These are phyloP conservation scores for Chaetomium tenue DNA, from an alignment of 495 filamentous ascomycete species.

Conservation along the genomic window DNA sequence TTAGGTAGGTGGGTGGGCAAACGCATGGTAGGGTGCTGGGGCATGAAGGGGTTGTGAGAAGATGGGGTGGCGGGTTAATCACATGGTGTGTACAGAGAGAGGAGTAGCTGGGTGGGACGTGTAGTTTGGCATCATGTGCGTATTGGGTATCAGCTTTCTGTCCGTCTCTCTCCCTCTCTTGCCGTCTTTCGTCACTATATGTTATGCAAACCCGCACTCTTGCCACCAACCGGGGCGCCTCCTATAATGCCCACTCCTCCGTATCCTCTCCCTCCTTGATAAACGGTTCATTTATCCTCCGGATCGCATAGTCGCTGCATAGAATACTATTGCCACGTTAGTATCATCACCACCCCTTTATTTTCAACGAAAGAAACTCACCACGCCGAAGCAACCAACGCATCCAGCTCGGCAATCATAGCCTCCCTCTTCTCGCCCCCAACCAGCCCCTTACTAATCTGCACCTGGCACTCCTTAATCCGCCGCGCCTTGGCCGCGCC, in stretches of 20 bases:
- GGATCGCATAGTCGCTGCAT: conserved; percentile 92
- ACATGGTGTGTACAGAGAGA: not conserved
- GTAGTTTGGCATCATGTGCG: not conserved
- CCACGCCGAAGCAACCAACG: conserved; percentile 64
- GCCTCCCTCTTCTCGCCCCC: conserved; percentile 67
- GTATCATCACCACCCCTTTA: not conserved
- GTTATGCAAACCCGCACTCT: not conserved
- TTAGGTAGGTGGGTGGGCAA: not conserved
- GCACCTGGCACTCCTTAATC: conserved; percentile 80
- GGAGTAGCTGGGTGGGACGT: not conserved
- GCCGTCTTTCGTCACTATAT: not conserved
- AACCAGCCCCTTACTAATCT: conserved; percentile 69
- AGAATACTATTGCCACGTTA: conserved; percentile 59
- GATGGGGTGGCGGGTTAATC: not conserved
- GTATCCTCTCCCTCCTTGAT: conserved; percentile 64
- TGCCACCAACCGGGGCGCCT: not conserved
- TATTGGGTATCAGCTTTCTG: conserved; percentile 15
- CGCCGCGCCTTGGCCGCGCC: conserved; percentile 70
- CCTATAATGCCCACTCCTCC: conserved; percentile 79
- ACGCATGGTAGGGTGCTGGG: not conserved
- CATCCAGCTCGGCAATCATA: conserved; percentile 85
- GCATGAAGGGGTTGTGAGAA: not conserved
- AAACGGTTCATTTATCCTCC: conserved; percentile 89
- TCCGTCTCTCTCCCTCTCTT: not conserved
- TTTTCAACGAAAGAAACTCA: conserved; percentile 29